Conservation (phyloP, 2,329 filamentous ascomycete species). For the Monilinia laxa region DNA sequence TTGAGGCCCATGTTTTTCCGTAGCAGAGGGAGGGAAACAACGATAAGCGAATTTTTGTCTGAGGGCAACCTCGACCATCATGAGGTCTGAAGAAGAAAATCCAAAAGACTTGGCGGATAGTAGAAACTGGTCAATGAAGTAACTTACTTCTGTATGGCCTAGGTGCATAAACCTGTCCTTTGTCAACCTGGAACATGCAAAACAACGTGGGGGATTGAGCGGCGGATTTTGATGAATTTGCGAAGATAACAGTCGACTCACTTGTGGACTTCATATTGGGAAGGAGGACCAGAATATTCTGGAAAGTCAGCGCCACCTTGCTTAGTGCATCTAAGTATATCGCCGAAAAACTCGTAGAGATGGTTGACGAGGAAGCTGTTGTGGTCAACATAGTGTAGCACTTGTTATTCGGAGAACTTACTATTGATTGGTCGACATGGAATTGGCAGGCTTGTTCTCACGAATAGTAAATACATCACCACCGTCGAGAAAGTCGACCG, state of each 20-base stretch:
- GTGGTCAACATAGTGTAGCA: conserved; percentile 22
- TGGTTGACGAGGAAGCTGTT: conserved; percentile 54
- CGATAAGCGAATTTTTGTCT: conserved; percentile 51
- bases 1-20: conserved; percentile 47
- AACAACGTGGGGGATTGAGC: neutral
- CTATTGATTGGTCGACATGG: conserved; percentile 51
- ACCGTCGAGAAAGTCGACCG: conserved; percentile 61
- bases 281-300: conserved; percentile 48
- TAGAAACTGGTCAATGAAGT: conserved; percentile 60
- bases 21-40: conserved; percentile 49
- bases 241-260: conserved; percentile 23
- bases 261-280: conserved; percentile 56
- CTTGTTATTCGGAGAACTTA: conserved; percentile 34
- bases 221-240: neutral
- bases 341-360: conserved; percentile 61
- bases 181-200: conserved; percentile 7
- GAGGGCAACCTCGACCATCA: conserved; percentile 50
- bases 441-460: too few species aligned
- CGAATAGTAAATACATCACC: conserved; percentile 43
- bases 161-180: conserved; percentile 54
- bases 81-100: conserved; percentile 53
- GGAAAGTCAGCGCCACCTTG: conserved; percentile 52
- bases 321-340: conserved; percentile 55
- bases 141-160: conserved; percentile 50
- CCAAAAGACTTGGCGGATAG: conserved; percentile 58